Evolutionary conservation across 2,329 filamentous ascomycete species (phyloP).

Genomic region (Exophiala phaeomuriformis): DNA sequence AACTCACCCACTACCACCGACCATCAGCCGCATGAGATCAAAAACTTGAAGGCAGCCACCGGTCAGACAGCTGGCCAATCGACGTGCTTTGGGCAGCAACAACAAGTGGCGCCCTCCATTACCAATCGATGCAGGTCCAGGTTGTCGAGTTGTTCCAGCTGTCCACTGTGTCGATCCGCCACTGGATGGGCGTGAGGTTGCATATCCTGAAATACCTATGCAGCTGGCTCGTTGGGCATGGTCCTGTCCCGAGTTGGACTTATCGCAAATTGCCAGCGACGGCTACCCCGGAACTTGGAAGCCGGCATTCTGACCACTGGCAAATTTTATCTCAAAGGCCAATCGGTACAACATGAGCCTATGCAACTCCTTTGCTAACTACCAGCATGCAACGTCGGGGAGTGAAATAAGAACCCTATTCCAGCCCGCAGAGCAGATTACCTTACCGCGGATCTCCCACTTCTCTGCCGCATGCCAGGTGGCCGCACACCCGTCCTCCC

Average conservation of each 20-base stretch:
- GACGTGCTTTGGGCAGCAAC: slow-evolving; percentile 9
- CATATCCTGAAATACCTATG: background rate
- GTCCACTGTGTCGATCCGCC: too few species aligned
- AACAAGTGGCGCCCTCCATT: background rate
- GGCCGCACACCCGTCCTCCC: background rate
- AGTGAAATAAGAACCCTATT: background rate
- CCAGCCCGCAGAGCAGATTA: background rate
- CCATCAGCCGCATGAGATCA: too few species aligned
- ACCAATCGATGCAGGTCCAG: background rate
- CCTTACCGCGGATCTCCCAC: background rate
- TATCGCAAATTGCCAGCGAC: background rate
- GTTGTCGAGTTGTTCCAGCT: background rate
- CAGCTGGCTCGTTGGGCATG: background rate
- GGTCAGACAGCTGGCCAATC: background rate
- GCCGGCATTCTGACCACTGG: background rate
- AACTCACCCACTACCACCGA: too few species aligned
- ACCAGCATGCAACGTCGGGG: background rate
- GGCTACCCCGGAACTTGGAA: too few species aligned
- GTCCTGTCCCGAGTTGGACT: background rate
- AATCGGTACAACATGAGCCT: background rate
- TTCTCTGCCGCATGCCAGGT: background rate
- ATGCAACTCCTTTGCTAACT: background rate
- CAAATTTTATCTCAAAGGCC: background rate
- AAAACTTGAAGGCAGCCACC: background rate
- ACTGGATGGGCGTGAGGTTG: too few species aligned